Base-by-base conservation (phyloP, 371 early-diverging fungal species). In the Blakeslea trispora region DNA sequence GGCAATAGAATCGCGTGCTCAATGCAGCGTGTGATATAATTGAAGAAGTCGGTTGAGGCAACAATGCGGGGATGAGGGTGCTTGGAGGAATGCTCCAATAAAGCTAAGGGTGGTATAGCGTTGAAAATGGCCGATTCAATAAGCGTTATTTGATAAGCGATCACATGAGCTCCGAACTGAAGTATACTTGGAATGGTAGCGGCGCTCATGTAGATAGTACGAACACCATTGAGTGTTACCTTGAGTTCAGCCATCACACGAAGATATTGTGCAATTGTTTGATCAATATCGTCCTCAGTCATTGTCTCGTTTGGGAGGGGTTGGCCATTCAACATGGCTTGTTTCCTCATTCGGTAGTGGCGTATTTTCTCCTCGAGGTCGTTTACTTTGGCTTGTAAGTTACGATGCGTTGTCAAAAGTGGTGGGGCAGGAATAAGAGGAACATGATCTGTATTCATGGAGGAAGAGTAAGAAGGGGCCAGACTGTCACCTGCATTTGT, bases 1-100 rank as follows among this genome's bases (percentile, higher is more conserved):
- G 85, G 84, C 18, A 82, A 71, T 24, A 92, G 64, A 39, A 92
- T 80, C 5, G 89, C 81, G 53, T 81, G 81, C 61, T 92, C 93
- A 40, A 92, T 83, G 52, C 85, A 57, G 5, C 93, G 81, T 5
- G 91, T 89, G 22, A 90, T 52, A 55, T 90, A 91, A 57, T 92
- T 92, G 79, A 92, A 92, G 64, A 90, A 89, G 53, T 90, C 91
- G 17, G 91, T 84, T 8, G 85, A 86, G 6, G 88, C 87, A 14
- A 85, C 86, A 17, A 92, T 79, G 14, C 83, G 79, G 40, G 85
- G 81, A 45, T 87, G 77, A 10, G 90, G 90, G 15, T 75, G 65
- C 40, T 83, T 81, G 1, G 90, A 81, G 0, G 89, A 85, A 61
- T 92, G 91, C 9, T 72, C 63, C 32, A 89, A 57, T 18, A 92